These are phyloP conservation scores for Colletotrichum aenigma DNA, from an alignment of 2,329 filamentous ascomycete genomes.

Conservation along the genomic window DNA sequence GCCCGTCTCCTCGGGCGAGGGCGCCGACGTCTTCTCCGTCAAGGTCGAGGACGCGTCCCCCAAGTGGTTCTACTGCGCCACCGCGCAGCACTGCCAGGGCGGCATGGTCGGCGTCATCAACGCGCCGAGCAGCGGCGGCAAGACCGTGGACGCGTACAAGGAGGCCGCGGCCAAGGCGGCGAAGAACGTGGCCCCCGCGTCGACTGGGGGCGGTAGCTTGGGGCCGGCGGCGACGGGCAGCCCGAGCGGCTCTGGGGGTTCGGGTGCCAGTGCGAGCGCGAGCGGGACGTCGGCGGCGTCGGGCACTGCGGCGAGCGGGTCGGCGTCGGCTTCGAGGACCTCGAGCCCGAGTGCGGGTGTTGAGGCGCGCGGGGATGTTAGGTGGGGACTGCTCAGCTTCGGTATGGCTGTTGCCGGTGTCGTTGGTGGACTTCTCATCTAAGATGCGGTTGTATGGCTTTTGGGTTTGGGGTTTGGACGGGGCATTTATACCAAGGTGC, in stretches of 20 bases:
- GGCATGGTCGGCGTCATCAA: constrained; percentile 59
- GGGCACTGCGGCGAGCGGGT: not conserved
- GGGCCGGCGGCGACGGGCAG: not conserved
- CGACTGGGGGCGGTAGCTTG: constrained; percentile 15
- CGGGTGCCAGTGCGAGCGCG: not conserved
- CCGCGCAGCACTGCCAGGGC: constrained; percentile 62
- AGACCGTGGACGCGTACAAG: constrained; percentile 3
- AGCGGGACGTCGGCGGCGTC: not conserved
- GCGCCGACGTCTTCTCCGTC: constrained; percentile 22
- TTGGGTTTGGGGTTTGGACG: not conserved
- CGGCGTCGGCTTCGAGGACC: not conserved
- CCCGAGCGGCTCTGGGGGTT: not conserved
- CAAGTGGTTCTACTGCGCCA: constrained; percentile 69
- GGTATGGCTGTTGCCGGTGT: constrained; percentile 14
- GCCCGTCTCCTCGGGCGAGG: constrained; percentile 26
- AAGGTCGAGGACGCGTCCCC: constrained; percentile 50
- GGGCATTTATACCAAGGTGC: not conserved
- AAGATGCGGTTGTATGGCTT: not conserved
- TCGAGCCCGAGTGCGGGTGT: constrained; percentile 4
- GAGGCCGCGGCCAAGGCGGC: not conserved
- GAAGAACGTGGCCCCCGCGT: constrained; percentile 16
- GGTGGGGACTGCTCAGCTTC: constrained; percentile 15
- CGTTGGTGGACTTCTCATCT: constrained; percentile 16
- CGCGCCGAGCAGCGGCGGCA: not conserved
- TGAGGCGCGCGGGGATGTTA: constrained; percentile 7